phyloP scores from a whole-genome alignment of 1,284 basidiomycete genomes.

The Mycena citricolor region DNA sequence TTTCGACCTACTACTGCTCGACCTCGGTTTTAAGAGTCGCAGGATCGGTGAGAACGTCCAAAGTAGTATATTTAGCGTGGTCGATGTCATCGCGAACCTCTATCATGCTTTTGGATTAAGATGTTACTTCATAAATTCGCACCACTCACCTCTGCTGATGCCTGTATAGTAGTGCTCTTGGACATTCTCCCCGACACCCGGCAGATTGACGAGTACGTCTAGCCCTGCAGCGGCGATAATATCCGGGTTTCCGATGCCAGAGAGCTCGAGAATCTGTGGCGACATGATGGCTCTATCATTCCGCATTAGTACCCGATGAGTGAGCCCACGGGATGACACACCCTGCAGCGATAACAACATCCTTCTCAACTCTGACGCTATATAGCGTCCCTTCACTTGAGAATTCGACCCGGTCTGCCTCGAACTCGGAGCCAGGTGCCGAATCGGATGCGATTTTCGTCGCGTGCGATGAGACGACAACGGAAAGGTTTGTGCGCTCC shows the following conservation, averaged over 20 bases:
- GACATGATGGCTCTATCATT: constrained; percentile 27
- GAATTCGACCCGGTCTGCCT: constrained; percentile 31
- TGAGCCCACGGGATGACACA: constrained; percentile 21
- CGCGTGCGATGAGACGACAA: constrained; percentile 9
- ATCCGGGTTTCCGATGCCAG: constrained; percentile 30
- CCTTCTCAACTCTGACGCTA: constrained; percentile 22
- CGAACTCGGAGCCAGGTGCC: not conserved
- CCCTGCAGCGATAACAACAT: constrained; percentile 44
- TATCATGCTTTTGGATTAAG: constrained; percentile 31
- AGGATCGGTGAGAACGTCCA: constrained; percentile 30
- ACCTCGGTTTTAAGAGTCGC: too few relatives aligned
- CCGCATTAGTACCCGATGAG: not conserved
- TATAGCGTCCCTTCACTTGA: constrained; percentile 11
- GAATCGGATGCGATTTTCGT: constrained; percentile 5
- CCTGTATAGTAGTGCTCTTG: constrained; percentile 17
- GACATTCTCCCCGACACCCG: constrained; percentile 33
- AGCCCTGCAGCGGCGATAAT: constrained; percentile 42
- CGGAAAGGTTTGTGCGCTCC: constrained; percentile 14
- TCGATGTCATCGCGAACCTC: constrained; percentile 25
- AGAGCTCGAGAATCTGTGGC: constrained; percentile 36
- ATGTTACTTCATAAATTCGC: constrained; percentile 26
- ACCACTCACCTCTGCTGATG: not conserved
- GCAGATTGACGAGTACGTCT: constrained; percentile 29
- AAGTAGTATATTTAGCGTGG: too few relatives aligned
- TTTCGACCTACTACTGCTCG: too few relatives aligned